These are phyloP conservation scores for Geranomyces variabilis DNA, from an alignment of 192 early-diverging fungal genomes.

Conservation along the genomic window DNA sequence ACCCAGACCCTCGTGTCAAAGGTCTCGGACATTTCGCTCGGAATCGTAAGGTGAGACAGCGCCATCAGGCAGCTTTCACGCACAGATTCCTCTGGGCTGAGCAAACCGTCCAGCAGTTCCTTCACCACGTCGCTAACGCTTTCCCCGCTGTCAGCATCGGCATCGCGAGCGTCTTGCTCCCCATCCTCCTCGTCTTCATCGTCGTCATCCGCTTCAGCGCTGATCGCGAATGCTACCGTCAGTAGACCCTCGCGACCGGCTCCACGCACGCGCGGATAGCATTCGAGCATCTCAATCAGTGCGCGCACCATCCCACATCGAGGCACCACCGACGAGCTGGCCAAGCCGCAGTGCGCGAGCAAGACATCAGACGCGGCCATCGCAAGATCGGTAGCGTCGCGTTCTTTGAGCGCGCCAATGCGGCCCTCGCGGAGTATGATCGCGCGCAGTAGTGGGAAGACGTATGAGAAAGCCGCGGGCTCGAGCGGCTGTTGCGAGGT, in stretches of 20 bases:
- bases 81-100: slow-evolving; percentile 68
- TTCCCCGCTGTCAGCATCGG: slow-evolving; percentile 26
- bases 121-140: slow-evolving; percentile 53
- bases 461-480: slow-evolving; percentile 42
- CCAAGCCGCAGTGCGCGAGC: slow-evolving; percentile 45
- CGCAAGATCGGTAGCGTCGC: slow-evolving; percentile 42
- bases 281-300: slow-evolving; percentile 44
- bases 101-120: slow-evolving; percentile 64
- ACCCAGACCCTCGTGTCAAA: slow-evolving; percentile 75
- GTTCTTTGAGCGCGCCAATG: slow-evolving; percentile 43
- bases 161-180: not conserved
- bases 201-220: slow-evolving; percentile 40
- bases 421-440: slow-evolving; percentile 45
- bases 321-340: slow-evolving; percentile 32
- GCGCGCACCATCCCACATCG: slow-evolving; percentile 39
- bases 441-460: slow-evolving; percentile 51
- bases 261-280: slow-evolving; percentile 46
- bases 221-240: slow-evolving; percentile 40
- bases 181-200: slow-evolving; percentile 20
- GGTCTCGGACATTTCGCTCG: slow-evolving; percentile 48
- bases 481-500: slow-evolving; percentile 28
- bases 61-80: slow-evolving; percentile 67
- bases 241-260: slow-evolving; percentile 47
- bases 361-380: slow-evolving; percentile 50
- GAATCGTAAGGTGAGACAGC: slow-evolving; percentile 55